Evolutionary conservation across 495 filamentous ascomycete species (phyloP).

Genomic region (Hypoxylon trugodes): DNA sequence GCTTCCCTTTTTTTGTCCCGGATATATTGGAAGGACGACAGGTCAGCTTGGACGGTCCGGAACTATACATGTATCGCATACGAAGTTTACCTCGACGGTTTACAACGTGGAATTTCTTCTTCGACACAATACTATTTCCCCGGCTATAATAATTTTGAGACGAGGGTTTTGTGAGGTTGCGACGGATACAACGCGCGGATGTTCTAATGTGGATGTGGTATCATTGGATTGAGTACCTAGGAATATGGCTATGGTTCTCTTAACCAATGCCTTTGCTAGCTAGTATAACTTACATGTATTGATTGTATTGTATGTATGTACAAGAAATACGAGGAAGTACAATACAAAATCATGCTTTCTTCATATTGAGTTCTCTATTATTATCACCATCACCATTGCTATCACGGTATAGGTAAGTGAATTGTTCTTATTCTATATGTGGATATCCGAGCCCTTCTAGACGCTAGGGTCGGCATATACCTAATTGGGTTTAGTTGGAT

Average conservation of each 20-base stretch:
- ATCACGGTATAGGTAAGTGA: too few species aligned
- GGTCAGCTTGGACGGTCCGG: constrained; percentile 9
- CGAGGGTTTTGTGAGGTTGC: constrained; percentile 8
- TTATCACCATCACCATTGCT: too few species aligned
- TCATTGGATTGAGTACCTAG: not conserved
- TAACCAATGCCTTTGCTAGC: not conserved
- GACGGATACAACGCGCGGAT: constrained; percentile 9
- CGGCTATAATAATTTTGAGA: constrained; percentile 2
- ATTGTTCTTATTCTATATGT: too few species aligned
- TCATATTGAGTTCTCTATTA: too few species aligned
- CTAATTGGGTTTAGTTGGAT: constrained; percentile 27
- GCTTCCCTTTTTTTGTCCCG: constrained; percentile 6
- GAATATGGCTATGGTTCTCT: not conserved
- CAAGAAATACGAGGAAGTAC: constrained; percentile 12
- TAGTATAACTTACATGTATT: too few species aligned
- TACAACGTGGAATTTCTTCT: constrained; percentile 11
- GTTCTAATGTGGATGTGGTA: constrained; percentile 25
- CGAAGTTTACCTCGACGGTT: constrained; percentile 11
- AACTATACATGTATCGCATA: constrained; percentile 16
- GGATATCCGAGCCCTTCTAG: too few species aligned
- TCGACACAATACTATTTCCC: constrained; percentile 17
- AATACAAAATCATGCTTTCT: constrained; percentile 4
- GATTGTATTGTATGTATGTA: constrained; percentile 7
- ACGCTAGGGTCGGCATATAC: constrained; percentile 10
- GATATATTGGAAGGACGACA: constrained; percentile 17